Evolutionary conservation across 768 basidiomycete species (phyloP).

Genomic region (Fomitopsis pulvina): DNA sequence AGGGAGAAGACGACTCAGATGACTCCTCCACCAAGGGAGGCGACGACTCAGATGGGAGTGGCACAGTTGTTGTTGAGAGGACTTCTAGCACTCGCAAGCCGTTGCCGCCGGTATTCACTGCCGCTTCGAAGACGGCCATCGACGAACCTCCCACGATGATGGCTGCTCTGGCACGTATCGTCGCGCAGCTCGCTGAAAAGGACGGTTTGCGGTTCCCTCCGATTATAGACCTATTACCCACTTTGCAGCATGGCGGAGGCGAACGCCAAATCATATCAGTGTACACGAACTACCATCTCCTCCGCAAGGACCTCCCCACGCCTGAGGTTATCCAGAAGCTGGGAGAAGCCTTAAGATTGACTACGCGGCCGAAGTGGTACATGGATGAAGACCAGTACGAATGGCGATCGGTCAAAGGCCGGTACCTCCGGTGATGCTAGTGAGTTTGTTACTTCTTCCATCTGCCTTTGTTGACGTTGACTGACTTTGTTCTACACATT

Average conservation of each 20-base stretch:
- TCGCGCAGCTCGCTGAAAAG: neutral
- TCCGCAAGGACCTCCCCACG: neutral
- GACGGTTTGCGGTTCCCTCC: neutral
- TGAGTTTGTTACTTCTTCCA: neutral
- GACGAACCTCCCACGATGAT: neutral
- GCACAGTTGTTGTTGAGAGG: neutral
- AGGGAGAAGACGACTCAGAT: neutral
- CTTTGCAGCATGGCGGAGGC: neutral
- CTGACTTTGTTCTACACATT: too few species aligned
- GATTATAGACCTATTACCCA: neutral
- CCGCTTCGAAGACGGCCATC: neutral
- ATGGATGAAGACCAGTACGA: neutral
- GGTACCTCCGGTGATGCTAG: neutral
- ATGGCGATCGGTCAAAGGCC: neutral
- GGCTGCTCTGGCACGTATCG: neutral
- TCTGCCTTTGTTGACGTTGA: neutral
- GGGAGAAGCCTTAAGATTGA: neutral
- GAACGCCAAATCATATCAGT: neutral
- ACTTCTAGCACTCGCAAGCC: neutral
- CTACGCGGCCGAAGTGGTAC: neutral
- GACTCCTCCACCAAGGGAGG: neutral
- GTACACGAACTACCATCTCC: neutral
- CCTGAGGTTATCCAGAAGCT: neutral
- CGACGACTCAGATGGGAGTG: neutral
- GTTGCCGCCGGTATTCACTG: neutral